These are phyloP conservation scores for Collariella sp. DNA, from an alignment of 495 filamentous ascomycete species.

Conservation along the genomic window DNA sequence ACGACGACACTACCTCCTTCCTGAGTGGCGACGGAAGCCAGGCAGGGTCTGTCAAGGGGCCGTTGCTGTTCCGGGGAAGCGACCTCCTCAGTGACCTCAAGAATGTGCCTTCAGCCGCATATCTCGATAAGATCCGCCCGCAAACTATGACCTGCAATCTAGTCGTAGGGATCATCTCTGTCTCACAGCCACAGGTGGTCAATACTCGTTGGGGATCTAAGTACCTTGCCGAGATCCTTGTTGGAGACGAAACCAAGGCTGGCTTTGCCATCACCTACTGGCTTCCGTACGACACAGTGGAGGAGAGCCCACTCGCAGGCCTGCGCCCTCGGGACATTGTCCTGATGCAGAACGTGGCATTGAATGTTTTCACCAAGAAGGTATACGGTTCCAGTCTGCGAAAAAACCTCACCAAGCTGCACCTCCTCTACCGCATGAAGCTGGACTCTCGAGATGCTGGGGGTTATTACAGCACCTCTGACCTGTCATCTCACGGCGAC, in stretches of 20 bases:
- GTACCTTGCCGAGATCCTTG: constrained; percentile 65
- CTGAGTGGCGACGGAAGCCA: constrained; percentile 10
- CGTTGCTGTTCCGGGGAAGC: constrained; percentile 12
- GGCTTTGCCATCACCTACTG: constrained; percentile 82
- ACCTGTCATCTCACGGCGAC: constrained; percentile 26
- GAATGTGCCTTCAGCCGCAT: constrained; percentile 58
- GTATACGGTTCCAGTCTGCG: constrained; percentile 73
- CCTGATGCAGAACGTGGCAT: constrained; percentile 65
- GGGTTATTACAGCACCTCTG: constrained; percentile 34
- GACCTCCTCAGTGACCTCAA: constrained; percentile 53
- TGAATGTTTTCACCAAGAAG: constrained; percentile 59
- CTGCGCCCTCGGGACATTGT: constrained; percentile 66
- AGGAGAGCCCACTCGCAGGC: constrained; percentile 38
- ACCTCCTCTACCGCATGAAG: constrained; percentile 51
- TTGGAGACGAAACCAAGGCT: constrained; percentile 78
- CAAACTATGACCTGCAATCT: constrained; percentile 74
- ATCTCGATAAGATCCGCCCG: constrained; percentile 60
- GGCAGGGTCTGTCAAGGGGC: constrained; percentile 7
- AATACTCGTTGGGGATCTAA: constrained; percentile 48
- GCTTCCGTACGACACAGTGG: constrained; percentile 41
- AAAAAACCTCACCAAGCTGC: constrained; percentile 58
- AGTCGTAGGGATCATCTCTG: constrained; percentile 66
- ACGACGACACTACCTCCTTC: constrained; percentile 15
- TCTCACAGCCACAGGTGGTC: constrained; percentile 53
- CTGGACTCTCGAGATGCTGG: constrained; percentile 36